These are phyloP conservation scores for Lachancea fermentati DNA, from an alignment of 805 yeast genomes.

Conservation along the genomic window DNA sequence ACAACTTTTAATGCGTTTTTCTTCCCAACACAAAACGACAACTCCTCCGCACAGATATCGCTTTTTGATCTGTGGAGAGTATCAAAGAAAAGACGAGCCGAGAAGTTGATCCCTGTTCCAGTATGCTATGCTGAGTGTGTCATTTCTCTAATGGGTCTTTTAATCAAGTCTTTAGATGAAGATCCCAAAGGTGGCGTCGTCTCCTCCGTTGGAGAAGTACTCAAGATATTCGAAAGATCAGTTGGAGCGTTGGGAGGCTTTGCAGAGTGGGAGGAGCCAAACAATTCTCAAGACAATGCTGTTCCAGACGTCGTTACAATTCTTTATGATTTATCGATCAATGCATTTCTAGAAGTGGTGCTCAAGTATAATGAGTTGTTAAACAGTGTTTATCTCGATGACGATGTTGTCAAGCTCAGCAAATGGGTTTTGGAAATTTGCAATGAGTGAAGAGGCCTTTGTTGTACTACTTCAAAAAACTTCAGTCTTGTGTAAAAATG, in stretches of 20 bases:
- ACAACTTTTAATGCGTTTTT: constrained; percentile 16
- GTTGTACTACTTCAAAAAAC: too few relatives aligned
- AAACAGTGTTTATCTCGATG: constrained; percentile 57
- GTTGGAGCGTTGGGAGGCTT: constrained; percentile 49
- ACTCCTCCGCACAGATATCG: constrained; percentile 15
- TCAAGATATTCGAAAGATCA: constrained; percentile 55
- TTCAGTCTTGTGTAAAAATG: too few relatives aligned
- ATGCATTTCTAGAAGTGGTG: constrained; percentile 59
- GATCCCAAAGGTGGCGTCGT: constrained; percentile 52
- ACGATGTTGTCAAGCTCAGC: constrained; percentile 61
- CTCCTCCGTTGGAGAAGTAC: constrained; percentile 50
- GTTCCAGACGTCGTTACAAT: constrained; percentile 41
- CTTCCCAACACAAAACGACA: constrained; percentile 18
- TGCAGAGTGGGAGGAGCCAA: constrained; percentile 32
- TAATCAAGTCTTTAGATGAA: constrained; percentile 53
- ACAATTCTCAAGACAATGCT: constrained; percentile 12
- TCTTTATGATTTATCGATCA: constrained; percentile 59
- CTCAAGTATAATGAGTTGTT: constrained; percentile 56
- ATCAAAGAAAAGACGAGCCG: constrained; percentile 46
- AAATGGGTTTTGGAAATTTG: constrained; percentile 62
- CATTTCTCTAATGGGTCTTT: constrained; percentile 47
- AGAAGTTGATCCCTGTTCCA: constrained; percentile 55
- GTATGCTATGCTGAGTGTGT: constrained; percentile 62
- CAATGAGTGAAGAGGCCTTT: too few relatives aligned
- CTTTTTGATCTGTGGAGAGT: constrained; percentile 26